Base-by-base conservation (phyloP, 805 yeast genomes). In the Schwanniomyces occidentalis region DNA sequence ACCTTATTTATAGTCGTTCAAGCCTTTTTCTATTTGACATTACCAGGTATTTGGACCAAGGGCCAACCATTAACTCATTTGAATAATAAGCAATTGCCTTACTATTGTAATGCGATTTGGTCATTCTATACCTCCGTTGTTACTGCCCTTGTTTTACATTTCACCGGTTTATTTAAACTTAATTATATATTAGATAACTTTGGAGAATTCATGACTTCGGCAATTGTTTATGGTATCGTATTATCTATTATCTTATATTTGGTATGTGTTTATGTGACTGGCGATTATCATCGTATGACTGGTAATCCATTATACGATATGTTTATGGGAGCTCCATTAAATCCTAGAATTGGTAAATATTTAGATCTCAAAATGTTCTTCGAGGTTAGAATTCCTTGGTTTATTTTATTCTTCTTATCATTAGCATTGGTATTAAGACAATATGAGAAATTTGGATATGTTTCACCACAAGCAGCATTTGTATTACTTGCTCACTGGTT, bases 301-400 rank as follows among this genome's bases (percentile, higher is more conserved):
- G 97, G 98, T 15, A 87, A 85, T 61, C 83, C 76, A 52, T 61
- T 93, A 46, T 91, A 89, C 56, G 99, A 93, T 62, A 71, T 88
- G 54, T 93, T 93, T 69, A 82, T 93, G 95, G 99, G 99, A 31
- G 96, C 96, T 10, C 95, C 97, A 26, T 76, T 93, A 58, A 93
- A 93, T 63, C 99, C 99, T 44, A 76, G 99, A 59, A 72, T 91
- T 56, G 98, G 97, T 26, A 82, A 82, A 49, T 74, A 91, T 51
- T 54, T 68, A 40, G 99, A 93, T 64, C 71, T 88, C 60, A 93
- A 93, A 73, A 88, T 93, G 95, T 93, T 93, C 63, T 91, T 89
- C 58, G 99, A 93, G 65, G 97, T 93, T 27, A 80, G 99, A 59
- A 72, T 93, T 41, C 99, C 99, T 10, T 93, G 99, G 99, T 93